Base-by-base conservation (phyloP, 495 filamentous ascomycete species). In the Thermothielavioides terrestris region DNA sequence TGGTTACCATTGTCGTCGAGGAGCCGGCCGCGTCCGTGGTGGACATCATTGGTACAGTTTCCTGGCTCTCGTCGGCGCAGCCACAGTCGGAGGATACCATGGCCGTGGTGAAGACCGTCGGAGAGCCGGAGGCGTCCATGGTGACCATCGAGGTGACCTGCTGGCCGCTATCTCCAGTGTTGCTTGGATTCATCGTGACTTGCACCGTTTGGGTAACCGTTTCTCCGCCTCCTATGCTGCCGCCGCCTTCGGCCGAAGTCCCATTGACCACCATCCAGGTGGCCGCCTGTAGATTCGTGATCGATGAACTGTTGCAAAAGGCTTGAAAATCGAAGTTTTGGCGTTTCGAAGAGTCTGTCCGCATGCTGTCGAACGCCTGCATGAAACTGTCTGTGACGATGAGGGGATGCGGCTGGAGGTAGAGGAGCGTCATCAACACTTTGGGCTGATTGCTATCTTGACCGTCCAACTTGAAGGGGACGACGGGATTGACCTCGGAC, bases 351-450 rank as follows among this genome's bases (percentile, higher is more conserved):
- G 22, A 23, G 18, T 54, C 47, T 26, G 18, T 26, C 30, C 39
- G 18, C 26, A 60, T 56, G 23, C 25, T 42, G 15, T 40, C 42
- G 28, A 60, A 49, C 0, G 41, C 41, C 12, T 48, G 32, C 23
- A 11, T 28, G 23, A 51, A 56, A 12, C 27, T 38, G 17, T 53
- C 50, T 5, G 43, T 42, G 18, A 60, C 47, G 7, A 49, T 3
- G 6, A 60, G 35, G 5, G 57, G 53, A 20, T 56, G 50, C 11
- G 57, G 57, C 39, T 60, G 57, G 9, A 49, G 27, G 38, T 49
- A 56, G 15, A 60, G 26, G 3, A 60, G 39, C 3, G 46, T 46
- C 30, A 60, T 43, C 20, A 60, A 28, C 42, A 57, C 26, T n/a
- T 46, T 35, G 3, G 39, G 31, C 23, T 52, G 42, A 27, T 21